Percentiles rank a stretch among this genome's conserved stretches.
phyloP scores from a whole-genome alignment of 2,329 filamentous ascomycete genomes.

The Aspergillus ibericus region DNA sequence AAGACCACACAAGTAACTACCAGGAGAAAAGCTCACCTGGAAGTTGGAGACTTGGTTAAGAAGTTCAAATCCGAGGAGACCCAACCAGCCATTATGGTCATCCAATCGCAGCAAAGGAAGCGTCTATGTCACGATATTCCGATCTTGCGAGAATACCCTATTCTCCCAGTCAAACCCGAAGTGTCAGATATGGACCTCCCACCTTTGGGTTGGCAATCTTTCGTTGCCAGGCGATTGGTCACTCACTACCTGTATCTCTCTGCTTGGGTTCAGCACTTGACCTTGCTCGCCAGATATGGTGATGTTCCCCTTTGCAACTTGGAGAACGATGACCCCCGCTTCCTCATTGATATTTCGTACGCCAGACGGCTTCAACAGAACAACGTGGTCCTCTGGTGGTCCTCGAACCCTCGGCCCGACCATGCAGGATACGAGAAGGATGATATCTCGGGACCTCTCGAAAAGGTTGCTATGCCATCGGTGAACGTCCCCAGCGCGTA shows the following conservation, averaged over 20 bases:
- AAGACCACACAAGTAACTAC: constrained; percentile 86
- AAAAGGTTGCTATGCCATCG: constrained; percentile 86
- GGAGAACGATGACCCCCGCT: constrained; percentile 89
- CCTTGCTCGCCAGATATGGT: constrained; percentile 84
- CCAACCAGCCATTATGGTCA: constrained; percentile 76
- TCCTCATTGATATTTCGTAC: constrained; percentile 94
- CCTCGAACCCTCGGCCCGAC: constrained; percentile 78
- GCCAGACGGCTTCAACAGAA: constrained; percentile 85
- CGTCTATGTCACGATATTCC: constrained; percentile 83
- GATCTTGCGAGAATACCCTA: constrained; percentile 77
- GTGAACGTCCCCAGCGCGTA: constrained; percentile 94
- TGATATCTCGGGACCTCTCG: constrained; percentile 77
- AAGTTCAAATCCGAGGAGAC: constrained; percentile 84
- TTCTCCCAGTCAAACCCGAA: constrained; percentile 78
- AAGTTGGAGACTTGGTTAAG: constrained; percentile 84
- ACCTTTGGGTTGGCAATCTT: constrained; percentile 88
- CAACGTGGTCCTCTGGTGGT: constrained; percentile 98
- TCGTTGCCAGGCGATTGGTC: constrained; percentile 81
- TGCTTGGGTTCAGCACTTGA: constrained; percentile 85
- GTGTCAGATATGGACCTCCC: constrained; percentile 82
- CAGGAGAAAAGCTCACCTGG: constrained; percentile 81
- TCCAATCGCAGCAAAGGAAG: constrained; percentile 84
- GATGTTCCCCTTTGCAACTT: constrained; percentile 94
- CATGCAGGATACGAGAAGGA: constrained; percentile 96
- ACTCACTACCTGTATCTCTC: constrained; percentile 91